Base-by-base conservation (phyloP, 2,329 filamentous ascomycete genomes). In the Aureobasidium sp. region DNA sequence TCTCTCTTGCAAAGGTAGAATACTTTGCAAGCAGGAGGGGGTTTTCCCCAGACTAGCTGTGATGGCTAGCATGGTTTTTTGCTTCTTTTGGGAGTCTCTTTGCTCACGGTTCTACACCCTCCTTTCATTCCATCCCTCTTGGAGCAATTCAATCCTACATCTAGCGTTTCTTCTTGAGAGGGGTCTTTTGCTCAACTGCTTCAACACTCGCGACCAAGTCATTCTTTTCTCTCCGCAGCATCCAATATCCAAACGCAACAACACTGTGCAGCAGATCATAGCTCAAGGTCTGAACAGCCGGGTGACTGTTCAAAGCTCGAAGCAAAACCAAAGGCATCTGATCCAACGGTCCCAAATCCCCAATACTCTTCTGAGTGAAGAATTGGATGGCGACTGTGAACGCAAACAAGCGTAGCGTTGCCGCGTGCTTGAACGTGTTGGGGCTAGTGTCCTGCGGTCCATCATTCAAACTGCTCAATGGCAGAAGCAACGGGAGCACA, bases 211-310 rank as follows among this genome's bases (percentile, higher is more conserved):
- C 47, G 13, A 40, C 35, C 4, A 17, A 13, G 11, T 27, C 23
- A 6, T 8, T 35, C 15, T 29, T 19, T n/a, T 53, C 35, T 27
- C 21, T 33, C 2, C 35, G 25, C 13, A 55, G n/a, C 37, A 42
- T 55, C 55, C 42, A 58, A 23, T 40, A 58, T 6, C 21, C 42
- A 49, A 58, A 58, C 3, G 55, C 55, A 21, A 66, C 9, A 3
- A 47, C 43, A 42, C 64, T 65, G 31, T 69, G 29, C 0, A 71
- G 4, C 27, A 68, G 65, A 62, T 72, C 70, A 27, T 63, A 66
- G 9, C 68, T 67, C 8, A 72, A 63, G 8, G 69, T 49, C 21
- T 64, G 67, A 8, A 72, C 70, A 8, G 70, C 69, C 10, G 69
- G 69, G 60, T 71, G 70, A 49, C 61, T 64, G 37, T 65, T 62